These are phyloP conservation scores for Boletus fagicola DNA, from an alignment of 768 basidiomycete genomes.

Conservation along the genomic window DNA sequence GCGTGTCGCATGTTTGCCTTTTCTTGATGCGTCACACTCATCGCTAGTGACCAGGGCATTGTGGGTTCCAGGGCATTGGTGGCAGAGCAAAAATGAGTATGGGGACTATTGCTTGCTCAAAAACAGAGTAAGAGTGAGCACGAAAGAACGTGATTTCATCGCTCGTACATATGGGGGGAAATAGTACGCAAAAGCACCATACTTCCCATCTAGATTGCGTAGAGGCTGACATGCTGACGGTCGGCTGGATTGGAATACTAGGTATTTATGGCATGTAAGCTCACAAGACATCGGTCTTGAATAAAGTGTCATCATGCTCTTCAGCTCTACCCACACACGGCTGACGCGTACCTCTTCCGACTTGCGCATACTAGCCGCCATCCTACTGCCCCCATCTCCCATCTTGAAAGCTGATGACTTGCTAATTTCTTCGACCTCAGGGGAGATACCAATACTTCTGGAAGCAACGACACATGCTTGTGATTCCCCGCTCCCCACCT, in stretches of 20 bases:
- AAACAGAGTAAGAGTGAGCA: constrained; percentile 43
- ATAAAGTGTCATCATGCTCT: constrained; percentile 12
- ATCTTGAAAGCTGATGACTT: constrained; percentile 41
- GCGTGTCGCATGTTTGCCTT: constrained; percentile 72
- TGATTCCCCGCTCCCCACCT: constrained; percentile 2
- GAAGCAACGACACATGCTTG: constrained; percentile 22
- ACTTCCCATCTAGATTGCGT: constrained; percentile 2
- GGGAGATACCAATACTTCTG: constrained; percentile 52
- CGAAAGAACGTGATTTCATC: constrained; percentile 26
- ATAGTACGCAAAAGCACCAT: constrained; percentile 9
- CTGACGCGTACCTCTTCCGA: constrained; percentile 43
- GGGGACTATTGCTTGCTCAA: constrained; percentile 91
- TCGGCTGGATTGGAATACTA: constrained; percentile 21
- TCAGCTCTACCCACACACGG: constrained; percentile 20
- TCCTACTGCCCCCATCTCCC: constrained; percentile 45
- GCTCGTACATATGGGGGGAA: constrained; percentile 6
- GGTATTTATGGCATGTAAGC: constrained; percentile 1
- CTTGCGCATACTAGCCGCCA: constrained; percentile 37
- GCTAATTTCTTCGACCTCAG: constrained; percentile 40
- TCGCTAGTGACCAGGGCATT: constrained; percentile 69
- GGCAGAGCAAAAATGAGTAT: constrained; percentile 70
- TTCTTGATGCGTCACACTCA: constrained; percentile 81
- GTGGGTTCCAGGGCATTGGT: constrained; percentile 72
- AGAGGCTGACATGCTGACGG: constrained; percentile 21
- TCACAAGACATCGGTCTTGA: neutral